phyloP scores from a whole-genome alignment of 2,329 filamentous ascomycete genomes.

The Ophiostoma triangulosporum region DNA sequence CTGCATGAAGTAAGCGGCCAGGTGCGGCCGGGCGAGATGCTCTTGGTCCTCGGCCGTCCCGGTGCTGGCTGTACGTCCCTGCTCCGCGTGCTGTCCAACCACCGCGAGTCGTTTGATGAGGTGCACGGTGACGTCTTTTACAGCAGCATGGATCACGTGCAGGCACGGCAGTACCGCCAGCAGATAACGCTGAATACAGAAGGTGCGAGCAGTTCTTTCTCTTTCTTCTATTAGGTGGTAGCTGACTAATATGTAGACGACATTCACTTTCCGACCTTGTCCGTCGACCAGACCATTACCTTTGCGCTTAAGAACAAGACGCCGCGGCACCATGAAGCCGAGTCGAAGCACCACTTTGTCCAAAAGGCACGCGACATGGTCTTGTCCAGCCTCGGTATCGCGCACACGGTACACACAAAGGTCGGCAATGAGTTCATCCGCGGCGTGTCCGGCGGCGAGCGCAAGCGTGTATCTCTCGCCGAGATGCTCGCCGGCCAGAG shows the following conservation, averaged over 20 bases:
- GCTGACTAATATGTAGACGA: slow-evolving; percentile 62
- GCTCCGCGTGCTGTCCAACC: slow-evolving; percentile 57
- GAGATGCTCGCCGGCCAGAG: slow-evolving; percentile 46
- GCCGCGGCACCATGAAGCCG: slow-evolving; percentile 49
- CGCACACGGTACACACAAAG: slow-evolving; percentile 58
- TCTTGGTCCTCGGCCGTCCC: slow-evolving; percentile 61
- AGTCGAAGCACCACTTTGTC: slow-evolving; percentile 35
- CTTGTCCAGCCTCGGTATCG: slow-evolving; percentile 64
- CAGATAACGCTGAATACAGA: slow-evolving; percentile 49
- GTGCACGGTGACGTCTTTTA: slow-evolving; percentile 70
- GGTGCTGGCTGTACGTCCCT: slow-evolving; percentile 74
- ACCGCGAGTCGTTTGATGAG: slow-evolving; percentile 68
- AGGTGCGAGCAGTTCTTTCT: slow-evolving; percentile 5
- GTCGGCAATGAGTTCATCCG: slow-evolving; percentile 66
- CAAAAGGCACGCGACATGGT: slow-evolving; percentile 55
- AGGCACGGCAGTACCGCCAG: slow-evolving; percentile 26
- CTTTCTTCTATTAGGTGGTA: slow-evolving; percentile 64
- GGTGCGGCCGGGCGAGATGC: slow-evolving; percentile 58
- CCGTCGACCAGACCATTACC: slow-evolving; percentile 64
- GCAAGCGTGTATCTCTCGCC: slow-evolving; percentile 51
- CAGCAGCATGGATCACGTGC: slow-evolving; percentile 36
- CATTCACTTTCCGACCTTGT: slow-evolving; percentile 64
- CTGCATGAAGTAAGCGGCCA: slow-evolving; percentile 54
- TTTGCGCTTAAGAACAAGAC: slow-evolving; percentile 62
- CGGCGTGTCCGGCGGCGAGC: slow-evolving; percentile 62